Conservation (phyloP, 2,329 filamentous ascomycete species). For the Fonsecaea multimorphosa region DNA sequence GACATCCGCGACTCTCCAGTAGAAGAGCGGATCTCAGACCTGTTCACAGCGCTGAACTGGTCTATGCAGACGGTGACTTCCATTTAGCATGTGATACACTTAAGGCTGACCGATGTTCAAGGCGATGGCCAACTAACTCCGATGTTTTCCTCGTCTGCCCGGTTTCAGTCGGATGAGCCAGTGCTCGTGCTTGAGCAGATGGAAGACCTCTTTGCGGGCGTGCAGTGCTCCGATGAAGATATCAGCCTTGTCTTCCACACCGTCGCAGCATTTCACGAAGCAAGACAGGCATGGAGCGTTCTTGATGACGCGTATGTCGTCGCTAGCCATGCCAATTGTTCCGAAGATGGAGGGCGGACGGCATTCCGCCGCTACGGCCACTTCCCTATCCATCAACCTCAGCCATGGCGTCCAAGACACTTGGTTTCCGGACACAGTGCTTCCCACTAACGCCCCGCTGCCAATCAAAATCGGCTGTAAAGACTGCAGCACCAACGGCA, state of each 20-base stretch:
- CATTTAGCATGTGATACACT: background rate
- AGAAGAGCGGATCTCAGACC: background rate
- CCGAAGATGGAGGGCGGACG: background rate
- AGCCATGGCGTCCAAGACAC: background rate
- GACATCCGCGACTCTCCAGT: background rate
- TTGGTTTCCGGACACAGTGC: slow-evolving; percentile 5
- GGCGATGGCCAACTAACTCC: background rate
- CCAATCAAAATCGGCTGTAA: slow-evolving; percentile 16
- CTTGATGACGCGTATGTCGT: background rate
- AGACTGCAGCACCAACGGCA: slow-evolving; percentile 12
- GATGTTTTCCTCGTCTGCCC: slow-evolving; percentile 3
- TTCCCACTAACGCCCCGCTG: background rate
- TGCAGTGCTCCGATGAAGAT: background rate
- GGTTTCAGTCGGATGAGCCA: slow-evolving; percentile 1
- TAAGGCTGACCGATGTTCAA: background rate
- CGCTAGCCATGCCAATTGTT: background rate
- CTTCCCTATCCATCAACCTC: slow-evolving; percentile 11
- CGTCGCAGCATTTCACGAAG: background rate
- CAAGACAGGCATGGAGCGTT: slow-evolving; percentile 1
- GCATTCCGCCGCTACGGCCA: slow-evolving; percentile 1
- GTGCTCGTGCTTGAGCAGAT: slow-evolving; percentile 17
- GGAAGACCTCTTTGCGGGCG: slow-evolving; percentile 8
- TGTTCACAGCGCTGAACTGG: background rate
- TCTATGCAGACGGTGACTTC: slow-evolving; percentile 2
- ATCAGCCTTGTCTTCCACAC: slow-evolving; percentile 1